These are phyloP conservation scores for Rhizopus microsporus DNA, from an alignment of 371 early-diverging fungal species.

Conservation along the genomic window DNA sequence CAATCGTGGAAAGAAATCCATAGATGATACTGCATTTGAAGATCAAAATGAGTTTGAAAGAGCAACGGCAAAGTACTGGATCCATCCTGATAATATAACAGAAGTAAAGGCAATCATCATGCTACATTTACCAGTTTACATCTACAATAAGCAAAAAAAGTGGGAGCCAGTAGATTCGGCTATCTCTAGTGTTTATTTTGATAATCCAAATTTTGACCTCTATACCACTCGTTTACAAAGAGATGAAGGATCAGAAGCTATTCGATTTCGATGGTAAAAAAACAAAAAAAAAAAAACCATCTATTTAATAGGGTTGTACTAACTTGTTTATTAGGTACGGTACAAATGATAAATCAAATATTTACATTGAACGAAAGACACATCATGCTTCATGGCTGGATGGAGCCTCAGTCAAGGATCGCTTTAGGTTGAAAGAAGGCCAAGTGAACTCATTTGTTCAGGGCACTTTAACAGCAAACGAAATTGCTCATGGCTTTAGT, in stretches of 20 bases:
- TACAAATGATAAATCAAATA: slow-evolving; percentile 30
- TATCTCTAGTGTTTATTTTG: slow-evolving; percentile 93
- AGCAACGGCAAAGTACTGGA: slow-evolving; percentile 96
- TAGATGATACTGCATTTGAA: slow-evolving; percentile 31
- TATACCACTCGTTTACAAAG: slow-evolving; percentile 91
- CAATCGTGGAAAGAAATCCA: slow-evolving; percentile 60
- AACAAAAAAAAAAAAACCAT: slow-evolving; percentile 15
- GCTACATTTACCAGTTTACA: slow-evolving; percentile 91
- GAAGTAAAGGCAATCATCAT: slow-evolving; percentile 91
- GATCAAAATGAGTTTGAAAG: slow-evolving; percentile 80
- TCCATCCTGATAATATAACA: slow-evolving; percentile 95
- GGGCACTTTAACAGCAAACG: slow-evolving; percentile 79
- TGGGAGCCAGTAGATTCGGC: slow-evolving; percentile 49
- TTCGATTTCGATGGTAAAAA: slow-evolving; percentile 92
- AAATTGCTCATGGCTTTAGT: slow-evolving; percentile 63
- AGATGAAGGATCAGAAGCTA: slow-evolving; percentile 90
- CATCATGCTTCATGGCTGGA: slow-evolving; percentile 97
- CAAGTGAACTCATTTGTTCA: slow-evolving; percentile 81
- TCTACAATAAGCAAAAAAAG: slow-evolving; percentile 66
- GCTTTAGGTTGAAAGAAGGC: slow-evolving; percentile 92
- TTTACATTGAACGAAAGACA: slow-evolving; percentile 97
- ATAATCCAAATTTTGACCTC: slow-evolving; percentile 89
- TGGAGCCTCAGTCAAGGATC: slow-evolving; percentile 87
- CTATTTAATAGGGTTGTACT: no score
- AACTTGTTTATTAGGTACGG: slow-evolving; percentile 24